Conservation (phyloP, 2,329 filamentous ascomycete species). For the Epichloe coenophiala region DNA sequence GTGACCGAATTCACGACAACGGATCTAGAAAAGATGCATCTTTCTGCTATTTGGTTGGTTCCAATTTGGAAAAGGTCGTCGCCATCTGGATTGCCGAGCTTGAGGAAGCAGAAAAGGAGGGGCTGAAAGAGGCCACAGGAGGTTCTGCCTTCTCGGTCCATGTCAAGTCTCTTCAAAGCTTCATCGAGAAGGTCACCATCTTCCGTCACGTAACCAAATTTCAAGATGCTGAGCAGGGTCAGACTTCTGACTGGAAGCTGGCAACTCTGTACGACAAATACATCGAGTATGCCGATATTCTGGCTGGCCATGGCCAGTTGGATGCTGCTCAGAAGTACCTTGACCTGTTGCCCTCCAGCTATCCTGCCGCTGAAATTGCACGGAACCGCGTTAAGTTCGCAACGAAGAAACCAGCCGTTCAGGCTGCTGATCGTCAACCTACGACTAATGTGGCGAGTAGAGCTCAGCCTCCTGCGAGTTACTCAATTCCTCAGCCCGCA, state of each 20-base stretch:
- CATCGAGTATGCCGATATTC: constrained; percentile 89
- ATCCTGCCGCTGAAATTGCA: constrained; percentile 77
- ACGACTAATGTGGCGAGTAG: constrained; percentile 1
- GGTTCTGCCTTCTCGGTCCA: constrained; percentile 88
- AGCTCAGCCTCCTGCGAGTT: constrained; percentile 25
- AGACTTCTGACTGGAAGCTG: constrained; percentile 78
- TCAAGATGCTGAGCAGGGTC: constrained; percentile 58
- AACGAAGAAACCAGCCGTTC: constrained; percentile 38
- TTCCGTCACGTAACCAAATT: constrained; percentile 94
- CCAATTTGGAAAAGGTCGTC: constrained; percentile 94
- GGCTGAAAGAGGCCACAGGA: constrained; percentile 51
- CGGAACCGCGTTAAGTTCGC: constrained; percentile 76
- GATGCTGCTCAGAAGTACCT: constrained; percentile 83
- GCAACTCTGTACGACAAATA: constrained; percentile 85
- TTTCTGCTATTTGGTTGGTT: constrained; percentile 91
- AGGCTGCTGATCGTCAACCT: constrained; percentile 13
- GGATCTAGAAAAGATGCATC: constrained; percentile 76
- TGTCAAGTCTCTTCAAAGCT: constrained; percentile 73
- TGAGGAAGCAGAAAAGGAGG: constrained; percentile 66
- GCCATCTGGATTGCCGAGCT: constrained; percentile 87
- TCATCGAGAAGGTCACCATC: constrained; percentile 96
- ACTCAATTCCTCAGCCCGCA: constrained; percentile 33
- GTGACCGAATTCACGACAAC: constrained; percentile 76
- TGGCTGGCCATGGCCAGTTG: constrained; percentile 79
- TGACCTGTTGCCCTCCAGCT: constrained; percentile 68